Evolutionary conservation across 2,329 filamentous ascomycete genomes (phyloP), one percentile per base, ranked within the genome.

Genomic region (Botrytis paeoniae): DNA sequence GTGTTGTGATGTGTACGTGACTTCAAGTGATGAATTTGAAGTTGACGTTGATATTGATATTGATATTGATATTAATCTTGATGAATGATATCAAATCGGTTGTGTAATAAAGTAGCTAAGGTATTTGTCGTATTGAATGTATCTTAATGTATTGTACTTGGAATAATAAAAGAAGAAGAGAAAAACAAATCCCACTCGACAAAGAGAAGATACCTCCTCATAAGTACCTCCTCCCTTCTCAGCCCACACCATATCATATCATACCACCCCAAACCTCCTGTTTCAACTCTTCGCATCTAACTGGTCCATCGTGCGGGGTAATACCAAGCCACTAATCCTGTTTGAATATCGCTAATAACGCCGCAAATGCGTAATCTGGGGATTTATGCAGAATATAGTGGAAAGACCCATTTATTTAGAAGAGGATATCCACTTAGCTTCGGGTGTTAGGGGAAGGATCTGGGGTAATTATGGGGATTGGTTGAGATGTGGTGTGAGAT

Each of bases 391-490:
- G 43, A 35, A 51, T 51, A 20, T 18, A 43, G 43, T 51, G 35
- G 9, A 9, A 5, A 10, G 45, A 7, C 25, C 64, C 64, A 10
- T 2, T 43, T 43, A 43, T 43, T 43, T 43, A 43, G 18, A 20
- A 2, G 3, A 16, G 5, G 7, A 9, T 39, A 68, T 41, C 65
- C 65, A 57, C 48, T 68, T 68, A 32, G 48, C 65, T 51, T 57
- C 25, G 65, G 48, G 25, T 10, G 39, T 32, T 39, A n/a, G 18
- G 48, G 12, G 39, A 48, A 37, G 48, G 14, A 39, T 57, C 65
- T 68, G 65, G 65, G 65, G 65, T 68, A 68, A 68, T 41, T 68
- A 57, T 68, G 65, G 65, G 48, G 65, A 51, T 35, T 54, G 45
- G 5, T 39, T 9, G 35, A 8, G 62, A 14, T 12, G 29, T 41